A percentile compares a stretch with the other conserved stretches of the same genome.
phyloP scores from a whole-genome alignment of 768 basidiomycete genomes.

The Hericium erinaceus region DNA sequence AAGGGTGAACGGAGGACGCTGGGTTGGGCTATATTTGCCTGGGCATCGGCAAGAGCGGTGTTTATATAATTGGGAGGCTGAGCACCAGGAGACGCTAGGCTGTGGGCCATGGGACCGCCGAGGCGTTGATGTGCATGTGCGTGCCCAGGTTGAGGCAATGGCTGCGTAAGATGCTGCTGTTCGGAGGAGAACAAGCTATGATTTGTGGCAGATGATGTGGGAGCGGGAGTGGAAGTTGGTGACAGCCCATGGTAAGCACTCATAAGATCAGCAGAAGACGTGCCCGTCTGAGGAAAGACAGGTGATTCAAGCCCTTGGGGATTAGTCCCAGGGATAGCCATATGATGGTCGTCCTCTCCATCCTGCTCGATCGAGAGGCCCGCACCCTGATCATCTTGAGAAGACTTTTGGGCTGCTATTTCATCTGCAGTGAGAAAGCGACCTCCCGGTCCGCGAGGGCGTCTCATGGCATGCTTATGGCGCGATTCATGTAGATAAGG shows the following conservation, averaged over 20 bases:
- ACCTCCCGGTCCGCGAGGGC: conserved; percentile 94
- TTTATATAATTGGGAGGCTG: background rate
- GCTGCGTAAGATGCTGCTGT: conserved; percentile 5
- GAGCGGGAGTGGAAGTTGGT: conserved; percentile 1
- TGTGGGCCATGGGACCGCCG: background rate
- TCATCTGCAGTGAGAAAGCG: conserved; percentile 96
- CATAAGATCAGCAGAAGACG: conserved; percentile 6
- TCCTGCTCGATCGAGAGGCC: conserved; percentile 32
- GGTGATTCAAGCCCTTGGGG: conserved; percentile 4
- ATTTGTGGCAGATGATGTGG: conserved; percentile 2
- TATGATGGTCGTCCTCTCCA: conserved; percentile 33
- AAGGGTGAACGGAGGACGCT: conserved; percentile 51
- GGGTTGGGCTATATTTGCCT: conserved; percentile 2
- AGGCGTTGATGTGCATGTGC: background rate
- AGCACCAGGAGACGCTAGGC: background rate
- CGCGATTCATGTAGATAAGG: conserved; percentile 98
- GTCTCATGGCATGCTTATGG: conserved; percentile 96
- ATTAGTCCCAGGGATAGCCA: conserved; percentile 5
- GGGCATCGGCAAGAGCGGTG: background rate
- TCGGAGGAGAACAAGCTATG: conserved; percentile 1
- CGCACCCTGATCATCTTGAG: conserved; percentile 26
- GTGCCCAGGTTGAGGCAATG: background rate
- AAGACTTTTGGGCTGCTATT: conserved; percentile 71
- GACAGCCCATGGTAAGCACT: background rate
- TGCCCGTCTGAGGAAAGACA: conserved; percentile 7